Evolutionary conservation across 1,284 basidiomycete genomes (phyloP), one percentile per base, ranked within the genome.

Genomic region (Hymenochaete sp.): DNA sequence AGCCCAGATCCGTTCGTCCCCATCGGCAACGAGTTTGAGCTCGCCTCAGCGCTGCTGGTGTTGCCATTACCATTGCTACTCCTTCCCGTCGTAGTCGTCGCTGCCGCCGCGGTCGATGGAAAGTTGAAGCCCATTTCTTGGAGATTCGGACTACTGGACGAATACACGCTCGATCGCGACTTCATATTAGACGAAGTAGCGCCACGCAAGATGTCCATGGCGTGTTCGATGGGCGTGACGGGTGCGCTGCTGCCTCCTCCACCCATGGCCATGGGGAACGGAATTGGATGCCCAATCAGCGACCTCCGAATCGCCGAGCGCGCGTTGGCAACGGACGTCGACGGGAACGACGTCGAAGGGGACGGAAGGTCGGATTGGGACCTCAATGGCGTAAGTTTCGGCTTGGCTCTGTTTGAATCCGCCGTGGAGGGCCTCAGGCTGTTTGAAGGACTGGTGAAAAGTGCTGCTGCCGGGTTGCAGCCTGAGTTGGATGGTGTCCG

Each of bases 81-180:
- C n/a, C n/a, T n/a, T n/a, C n/a, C n/a, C n/a, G n/a, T n/a, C n/a
- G n/a, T n/a, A n/a, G n/a, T n/a, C n/a, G n/a, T n/a, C n/a, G n/a
- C n/a, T n/a, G n/a, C n/a, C n/a, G n/a, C n/a, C n/a, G n/a, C n/a
- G n/a, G n/a, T n/a, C 8, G 36, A 26, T 3, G 24, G 25, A 8
- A 29, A 35, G 14, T 21, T 14, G 21, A 4, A 8, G 14, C 26
- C 6, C 11, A 2, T 27, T 5, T 11, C 6, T 5, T 27, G 24
- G 10, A 50, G 35, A 21, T 50, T 46, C 13, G 48, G 48, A 41
- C 48, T 50, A 3, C 38, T 41, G 3, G 47, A 48, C 9, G 48
- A 50, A 41, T 50, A 44, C 3, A 40, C 22, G 13, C 39, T 46
- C 5, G 43, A 25, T 16, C 44, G 44, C 9, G 37, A 29, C 13